Base-by-base conservation (phyloP, 2,329 filamentous ascomycete species). In the Mycosphaerelloides madeirae region DNA sequence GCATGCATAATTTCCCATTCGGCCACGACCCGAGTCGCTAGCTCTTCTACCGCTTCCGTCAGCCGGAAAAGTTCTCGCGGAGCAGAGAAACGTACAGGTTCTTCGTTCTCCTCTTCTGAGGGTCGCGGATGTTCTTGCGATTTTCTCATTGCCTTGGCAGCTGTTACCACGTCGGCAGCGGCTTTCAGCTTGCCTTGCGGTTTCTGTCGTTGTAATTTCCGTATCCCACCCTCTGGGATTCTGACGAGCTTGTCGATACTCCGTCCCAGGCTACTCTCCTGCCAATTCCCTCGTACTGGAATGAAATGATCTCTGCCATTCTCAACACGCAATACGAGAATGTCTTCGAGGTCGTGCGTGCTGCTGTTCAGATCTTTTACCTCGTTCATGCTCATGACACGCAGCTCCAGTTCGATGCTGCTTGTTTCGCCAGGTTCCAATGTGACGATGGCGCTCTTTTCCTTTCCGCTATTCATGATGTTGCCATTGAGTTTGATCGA, bases 291-390 rank as follows among this genome's bases (percentile, higher is more conserved):
- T 18, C 79, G 81, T 0, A 95, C 74, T 0, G 89, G 84, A 31
- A 98, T 80, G 62, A 98, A 98, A 61, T 97, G 86, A 58, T 98
- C 93, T 37, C 89, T 79, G 1, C 94, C 94, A 41, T 84, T 80
- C 9, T 81, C 76, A 4, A 98, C 86, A 1, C 89, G 82, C 7
- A 98, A 74, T 2, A 98, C 84, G 6, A 98, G 73, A 3, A 98
- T 83, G 53, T 97, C 89, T 50, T 97, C 91, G 0, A 98, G 70
- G 6, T 70, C 1, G 74, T 72, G 13, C 79, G 80, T 42, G 29
- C 44, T 31, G n/a, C 84, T 75, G 54, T 97, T 97, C 29, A 98
- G 74, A 2, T 75, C 70, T 14, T 78, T 80, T 0, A 87, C 80
- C 14, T 84, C 76, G 0, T 75, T 65, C 3, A 87, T 65, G 34